phyloP scores from a whole-genome alignment of 139 green algal genomes.

The Chlorella sp. region DNA sequence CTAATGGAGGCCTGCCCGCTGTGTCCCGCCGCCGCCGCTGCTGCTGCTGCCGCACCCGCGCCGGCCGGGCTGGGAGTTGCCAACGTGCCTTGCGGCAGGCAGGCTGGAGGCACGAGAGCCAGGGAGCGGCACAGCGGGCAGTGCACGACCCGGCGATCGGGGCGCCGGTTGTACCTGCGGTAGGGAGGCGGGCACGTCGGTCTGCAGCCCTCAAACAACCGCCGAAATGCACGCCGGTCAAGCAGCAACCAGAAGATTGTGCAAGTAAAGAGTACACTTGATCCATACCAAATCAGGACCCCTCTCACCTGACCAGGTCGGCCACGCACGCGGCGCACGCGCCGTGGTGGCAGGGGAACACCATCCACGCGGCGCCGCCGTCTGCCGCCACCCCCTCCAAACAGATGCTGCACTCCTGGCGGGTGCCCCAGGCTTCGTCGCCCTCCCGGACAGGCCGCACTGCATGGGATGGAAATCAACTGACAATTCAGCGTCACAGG shows the following conservation, averaged over 20 bases:
- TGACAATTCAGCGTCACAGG: too few relatives aligned
- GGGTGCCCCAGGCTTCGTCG: neutral
- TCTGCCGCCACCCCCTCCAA: conserved; percentile 13
- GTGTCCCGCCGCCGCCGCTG: neutral
- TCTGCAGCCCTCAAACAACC: too few relatives aligned
- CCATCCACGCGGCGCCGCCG: neutral
- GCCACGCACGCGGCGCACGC: conserved; percentile 16
- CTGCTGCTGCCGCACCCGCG: neutral
- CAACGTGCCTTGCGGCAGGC: neutral
- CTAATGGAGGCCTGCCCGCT: too few relatives aligned
- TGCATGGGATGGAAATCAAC: too few relatives aligned
- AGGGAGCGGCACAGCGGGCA: conserved; percentile 31
- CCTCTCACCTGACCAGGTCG: conserved; percentile 32
- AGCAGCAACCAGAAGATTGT: too few relatives aligned
- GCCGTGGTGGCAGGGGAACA: conserved; percentile 42
- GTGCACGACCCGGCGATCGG: neutral
- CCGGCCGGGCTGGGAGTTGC: too few relatives aligned
- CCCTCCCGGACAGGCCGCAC: neutral
- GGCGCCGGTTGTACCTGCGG: conserved; percentile 7
- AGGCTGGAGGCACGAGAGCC: neutral
- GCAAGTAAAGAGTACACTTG: too few relatives aligned
- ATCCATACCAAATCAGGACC: too few relatives aligned
- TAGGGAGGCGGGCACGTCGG: too few relatives aligned
- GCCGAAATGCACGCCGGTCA: too few relatives aligned
- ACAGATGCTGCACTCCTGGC: conserved; percentile 40